phyloP scores from a whole-genome alignment of 2,329 filamentous ascomycete genomes.

The Biscogniauxia sp. region DNA sequence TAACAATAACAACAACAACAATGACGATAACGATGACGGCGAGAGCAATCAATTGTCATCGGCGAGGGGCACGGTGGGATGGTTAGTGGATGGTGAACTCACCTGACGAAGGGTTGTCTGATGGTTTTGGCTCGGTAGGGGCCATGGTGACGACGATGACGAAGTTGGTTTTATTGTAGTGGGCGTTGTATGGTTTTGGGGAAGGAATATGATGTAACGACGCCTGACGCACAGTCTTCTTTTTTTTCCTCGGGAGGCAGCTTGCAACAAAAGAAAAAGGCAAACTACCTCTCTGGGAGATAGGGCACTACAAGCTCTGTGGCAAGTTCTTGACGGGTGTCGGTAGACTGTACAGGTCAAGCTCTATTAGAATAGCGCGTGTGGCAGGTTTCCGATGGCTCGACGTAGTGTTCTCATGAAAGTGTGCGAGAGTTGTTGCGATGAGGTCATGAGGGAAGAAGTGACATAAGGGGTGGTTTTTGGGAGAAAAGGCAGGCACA shows the following conservation, averaged over 20 bases:
- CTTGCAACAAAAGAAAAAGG: slow-evolving; percentile 29
- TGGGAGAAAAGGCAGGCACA: slow-evolving; percentile 35
- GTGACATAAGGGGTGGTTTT: slow-evolving; percentile 39
- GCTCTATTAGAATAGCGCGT: slow-evolving; percentile 1
- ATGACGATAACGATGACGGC: slow-evolving; percentile 1
- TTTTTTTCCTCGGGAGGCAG: slow-evolving; percentile 27
- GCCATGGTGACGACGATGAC: slow-evolving; percentile 37
- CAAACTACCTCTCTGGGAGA: slow-evolving; percentile 33
- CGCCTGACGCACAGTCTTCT: slow-evolving; percentile 25
- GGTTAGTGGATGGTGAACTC: slow-evolving; percentile 16
- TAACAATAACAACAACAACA: slow-evolving; percentile 5
- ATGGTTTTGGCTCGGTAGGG: slow-evolving; percentile 32
- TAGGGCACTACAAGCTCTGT: slow-evolving; percentile 18
- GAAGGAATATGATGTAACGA: slow-evolving; percentile 37
- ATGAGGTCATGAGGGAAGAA: slow-evolving; percentile 40
- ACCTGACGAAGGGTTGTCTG: slow-evolving; percentile 35
- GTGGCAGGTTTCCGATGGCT: slow-evolving; percentile 6
- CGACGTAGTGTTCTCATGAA: slow-evolving; percentile 17
- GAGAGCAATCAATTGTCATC: background rate
- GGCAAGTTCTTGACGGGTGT: slow-evolving; percentile 9
- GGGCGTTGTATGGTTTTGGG: slow-evolving; percentile 21
- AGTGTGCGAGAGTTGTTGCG: slow-evolving; percentile 31
- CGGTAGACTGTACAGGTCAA: background rate
- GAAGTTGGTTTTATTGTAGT: slow-evolving; percentile 31
- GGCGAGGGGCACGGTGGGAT: background rate